phyloP scores from a whole-genome alignment of 495 filamentous ascomycete genomes.

The Penicillium psychrofluorescens region DNA sequence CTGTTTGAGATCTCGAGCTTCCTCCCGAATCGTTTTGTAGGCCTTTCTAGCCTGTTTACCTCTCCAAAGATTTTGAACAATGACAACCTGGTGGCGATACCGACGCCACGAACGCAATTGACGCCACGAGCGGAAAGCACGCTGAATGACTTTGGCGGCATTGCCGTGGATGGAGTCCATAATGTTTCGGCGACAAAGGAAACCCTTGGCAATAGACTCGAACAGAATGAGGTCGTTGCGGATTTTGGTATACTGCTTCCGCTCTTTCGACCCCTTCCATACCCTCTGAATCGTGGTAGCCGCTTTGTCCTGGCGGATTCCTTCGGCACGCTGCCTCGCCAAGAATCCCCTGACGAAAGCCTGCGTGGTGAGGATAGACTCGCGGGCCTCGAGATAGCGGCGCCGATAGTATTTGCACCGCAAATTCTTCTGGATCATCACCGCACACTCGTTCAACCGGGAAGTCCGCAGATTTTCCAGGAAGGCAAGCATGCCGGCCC shows the following conservation, averaged over 20 bases:
- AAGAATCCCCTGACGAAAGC: constrained; percentile 63
- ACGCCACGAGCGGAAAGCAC: constrained; percentile 74
- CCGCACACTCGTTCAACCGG: constrained; percentile 85
- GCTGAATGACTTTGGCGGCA: constrained; percentile 83
- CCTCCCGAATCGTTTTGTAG: constrained; percentile 88
- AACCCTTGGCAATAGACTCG: constrained; percentile 86
- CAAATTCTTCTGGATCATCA: constrained; percentile 99
- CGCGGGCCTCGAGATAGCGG: constrained; percentile 80
- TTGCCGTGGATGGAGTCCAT: constrained; percentile 92
- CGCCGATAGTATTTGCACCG: constrained; percentile 90
- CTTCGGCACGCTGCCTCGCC: constrained; percentile 69
- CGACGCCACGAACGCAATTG: constrained; percentile 77
- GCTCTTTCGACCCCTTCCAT: constrained; percentile 85
- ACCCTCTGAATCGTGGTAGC: constrained; percentile 91
- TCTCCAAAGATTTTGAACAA: constrained; percentile 91
- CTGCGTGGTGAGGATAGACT: constrained; percentile 74
- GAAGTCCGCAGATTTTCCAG: constrained; percentile 88
- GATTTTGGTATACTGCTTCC: constrained; percentile 66
- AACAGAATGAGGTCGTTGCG: constrained; percentile 77
- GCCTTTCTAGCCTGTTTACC: constrained; percentile 70
- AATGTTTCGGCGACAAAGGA: constrained; percentile 77
- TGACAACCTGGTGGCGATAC: constrained; percentile 80
- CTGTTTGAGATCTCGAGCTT: constrained; percentile 95
- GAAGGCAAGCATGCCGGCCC: constrained; percentile 97
- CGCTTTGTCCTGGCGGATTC: constrained; percentile 74